Evolutionary conservation across 257 asterid species (phyloP), one percentile per base, ranked within the genome.

Genomic region (Eustoma russellianum): DNA sequence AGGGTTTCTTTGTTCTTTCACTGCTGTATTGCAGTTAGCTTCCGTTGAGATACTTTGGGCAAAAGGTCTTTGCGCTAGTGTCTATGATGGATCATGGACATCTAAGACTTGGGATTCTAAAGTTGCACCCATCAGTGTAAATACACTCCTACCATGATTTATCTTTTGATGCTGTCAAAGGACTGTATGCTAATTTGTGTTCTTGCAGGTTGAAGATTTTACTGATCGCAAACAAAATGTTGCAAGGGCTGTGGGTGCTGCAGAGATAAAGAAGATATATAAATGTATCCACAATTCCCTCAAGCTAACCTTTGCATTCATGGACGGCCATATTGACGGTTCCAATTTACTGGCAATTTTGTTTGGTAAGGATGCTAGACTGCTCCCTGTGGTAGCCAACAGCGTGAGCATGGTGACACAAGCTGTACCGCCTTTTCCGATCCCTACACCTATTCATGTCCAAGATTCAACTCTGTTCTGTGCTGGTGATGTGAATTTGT

Each of bases 41-140:
- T 81, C 94, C 16, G 84, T 90, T 48, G 92, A 86, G 66, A 75
- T 68, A 33, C 87, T 86, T 59, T 86, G 98, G 98, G 44, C 82
- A n/a, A 76, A 80, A 70, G 96, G 96, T 61, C 80, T 90, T 55
- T 86, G 95, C 60, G 96, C 83, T 19, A 82, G 94, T 75, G 75
- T 83, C 33, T 77, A 70, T 63, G 70, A 61, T 44, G 98, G 76
- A 56, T 66, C 83, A 16, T 90, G 98, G 98, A 79, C 45, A 62
- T 83, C 93, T 52, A 82, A 70, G 74, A 77, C 94, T 54, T 80
- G 89, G 92, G 74, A 65, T 48, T 71, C 88, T 55, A 72, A 83
- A 90, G 94, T 83, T 62, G 83, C 76, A 59, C 48, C 55, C 55
- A 73, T 90, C 35, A 75, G 93, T 78, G 96, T 90, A 84, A 77